Base-by-base conservation (phyloP, 768 basidiomycete species). In the Tulasnella sp. region DNA sequence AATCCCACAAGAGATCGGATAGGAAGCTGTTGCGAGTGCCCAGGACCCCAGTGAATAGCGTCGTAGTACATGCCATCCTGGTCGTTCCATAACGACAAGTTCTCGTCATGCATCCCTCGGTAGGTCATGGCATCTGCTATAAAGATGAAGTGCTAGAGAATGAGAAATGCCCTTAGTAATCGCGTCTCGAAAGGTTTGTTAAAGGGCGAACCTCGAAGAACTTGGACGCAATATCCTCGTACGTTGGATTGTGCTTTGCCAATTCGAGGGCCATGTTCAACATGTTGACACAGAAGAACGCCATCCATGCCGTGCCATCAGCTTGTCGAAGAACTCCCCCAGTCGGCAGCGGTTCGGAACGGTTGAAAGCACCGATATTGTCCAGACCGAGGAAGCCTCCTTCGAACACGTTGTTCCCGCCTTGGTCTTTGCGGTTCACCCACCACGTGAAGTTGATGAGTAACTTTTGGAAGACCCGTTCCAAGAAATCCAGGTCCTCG, bases 231-330 rank as follows among this genome's bases (percentile, higher is more conserved):
- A 99, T 99, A 67, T 99, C 96, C 69, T 99, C 96, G 65, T 99
- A 99, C 2, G 93, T 90, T 1, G 85, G 74, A 67, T 99, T 98
- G 69, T 97, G 92, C 73, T 98, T 97, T 42, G 96, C 96, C 37
- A 99, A 73, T 68, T 99, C 96, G 42, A 99, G 78, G 0, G 96
- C 93, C 67, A 99, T 99, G 69, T 86, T 94, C 68, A 99, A 88
- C 96, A 98, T 98, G 66, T 96, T 96, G 58, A 98, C 70, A 63
- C 84, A 91, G 70, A 94, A 99, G 73, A 98, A 99, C 31, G 92
- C 96, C 96, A 99, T 99, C 96, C 96, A 99, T 0, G 94, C 90
- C 5, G 96, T 99, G 7, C 94, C 94, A 67, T 99, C 96, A 6
- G 96, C 92, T 71, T 99, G 96, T 53, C 94, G 91, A 58, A 99